Conservation (phyloP, 2,329 filamentous ascomycete genomes). For the Ceratocystis huliohia region DNA sequence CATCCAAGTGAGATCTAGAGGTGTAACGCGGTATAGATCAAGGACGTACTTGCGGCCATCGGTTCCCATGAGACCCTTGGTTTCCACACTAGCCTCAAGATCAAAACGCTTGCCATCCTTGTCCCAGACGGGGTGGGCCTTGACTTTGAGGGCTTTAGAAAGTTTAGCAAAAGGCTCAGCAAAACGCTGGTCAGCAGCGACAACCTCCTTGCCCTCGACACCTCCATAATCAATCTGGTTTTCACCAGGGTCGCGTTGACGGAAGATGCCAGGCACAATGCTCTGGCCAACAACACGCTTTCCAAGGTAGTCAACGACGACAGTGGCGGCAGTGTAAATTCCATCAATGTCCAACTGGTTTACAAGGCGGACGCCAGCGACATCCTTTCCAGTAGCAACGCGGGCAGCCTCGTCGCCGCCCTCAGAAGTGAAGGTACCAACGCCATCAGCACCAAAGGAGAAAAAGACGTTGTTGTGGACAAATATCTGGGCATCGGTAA, state of each 20-base stretch:
- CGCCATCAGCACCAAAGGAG: conserved; percentile 93
- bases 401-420: conserved; percentile 92
- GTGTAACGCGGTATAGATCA: conserved; percentile 88
- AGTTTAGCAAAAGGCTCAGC: conserved; percentile 74
- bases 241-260: conserved; percentile 92
- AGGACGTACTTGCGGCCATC: conserved; percentile 96
- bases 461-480: conserved; percentile 99
- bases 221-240: conserved; percentile 98
- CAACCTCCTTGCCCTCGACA: conserved; percentile 90
- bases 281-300: conserved; percentile 96
- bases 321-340: conserved; percentile 87
- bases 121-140: conserved; percentile 95
- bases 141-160: conserved; percentile 79
- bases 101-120: conserved; percentile 86
- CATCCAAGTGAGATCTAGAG: conserved; percentile 80
- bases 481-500: conserved; percentile 87
- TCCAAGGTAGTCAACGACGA: conserved; percentile 92
- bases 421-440: conserved; percentile 91
- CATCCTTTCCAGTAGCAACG: conserved; percentile 92
- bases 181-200: conserved; percentile 82
- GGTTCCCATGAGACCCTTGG: conserved; percentile 91
- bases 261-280: conserved; percentile 97
- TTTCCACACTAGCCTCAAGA: conserved; percentile 90
- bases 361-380: conserved; percentile 82
- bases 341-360: conserved; percentile 95